phyloP scores from a whole-genome alignment of 2,329 filamentous ascomycete species.

The Tolypocladium tundrense region DNA sequence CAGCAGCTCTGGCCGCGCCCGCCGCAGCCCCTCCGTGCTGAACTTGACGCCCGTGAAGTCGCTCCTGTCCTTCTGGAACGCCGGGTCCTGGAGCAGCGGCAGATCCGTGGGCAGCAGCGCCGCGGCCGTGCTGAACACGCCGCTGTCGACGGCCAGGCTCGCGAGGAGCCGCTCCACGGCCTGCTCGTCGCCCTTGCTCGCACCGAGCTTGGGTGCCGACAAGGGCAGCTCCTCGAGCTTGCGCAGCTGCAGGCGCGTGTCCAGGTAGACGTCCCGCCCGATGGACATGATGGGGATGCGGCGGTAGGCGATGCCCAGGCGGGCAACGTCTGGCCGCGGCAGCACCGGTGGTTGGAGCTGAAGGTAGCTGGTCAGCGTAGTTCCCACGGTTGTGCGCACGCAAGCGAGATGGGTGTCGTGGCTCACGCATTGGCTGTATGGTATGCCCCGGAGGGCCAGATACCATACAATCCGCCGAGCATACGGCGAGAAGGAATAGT shows the following conservation, averaged over 20 bases:
- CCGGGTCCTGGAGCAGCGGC: constrained; percentile 43
- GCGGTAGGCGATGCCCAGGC: constrained; percentile 54
- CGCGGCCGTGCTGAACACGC: constrained; percentile 42
- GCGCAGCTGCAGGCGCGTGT: constrained; percentile 57
- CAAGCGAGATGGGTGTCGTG: neutral
- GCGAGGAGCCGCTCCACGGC: constrained; percentile 47
- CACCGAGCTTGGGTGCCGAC: constrained; percentile 24
- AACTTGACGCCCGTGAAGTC: constrained; percentile 23
- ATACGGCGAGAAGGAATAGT: constrained; percentile 57
- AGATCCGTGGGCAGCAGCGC: constrained; percentile 46
- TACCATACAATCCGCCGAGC: constrained; percentile 58
- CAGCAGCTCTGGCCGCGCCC: constrained; percentile 41
- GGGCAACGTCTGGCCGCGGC: constrained; percentile 53
- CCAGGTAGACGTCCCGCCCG: constrained; percentile 57
- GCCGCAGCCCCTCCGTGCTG: constrained; percentile 12
- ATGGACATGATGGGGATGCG: constrained; percentile 60
- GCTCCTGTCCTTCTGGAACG: constrained; percentile 48
- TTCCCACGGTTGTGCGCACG: too few species aligned
- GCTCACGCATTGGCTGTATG: constrained; percentile 57
- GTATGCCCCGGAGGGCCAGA: constrained; percentile 52
- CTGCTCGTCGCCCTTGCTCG: constrained; percentile 25
- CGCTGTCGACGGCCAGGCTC: constrained; percentile 43
- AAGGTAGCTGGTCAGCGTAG: neutral
- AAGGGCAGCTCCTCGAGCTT: constrained; percentile 52
- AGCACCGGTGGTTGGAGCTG: constrained; percentile 56